Conservation (phyloP, 768 basidiomycete species). For the Pilatotrama ljubarskyi region DNA sequence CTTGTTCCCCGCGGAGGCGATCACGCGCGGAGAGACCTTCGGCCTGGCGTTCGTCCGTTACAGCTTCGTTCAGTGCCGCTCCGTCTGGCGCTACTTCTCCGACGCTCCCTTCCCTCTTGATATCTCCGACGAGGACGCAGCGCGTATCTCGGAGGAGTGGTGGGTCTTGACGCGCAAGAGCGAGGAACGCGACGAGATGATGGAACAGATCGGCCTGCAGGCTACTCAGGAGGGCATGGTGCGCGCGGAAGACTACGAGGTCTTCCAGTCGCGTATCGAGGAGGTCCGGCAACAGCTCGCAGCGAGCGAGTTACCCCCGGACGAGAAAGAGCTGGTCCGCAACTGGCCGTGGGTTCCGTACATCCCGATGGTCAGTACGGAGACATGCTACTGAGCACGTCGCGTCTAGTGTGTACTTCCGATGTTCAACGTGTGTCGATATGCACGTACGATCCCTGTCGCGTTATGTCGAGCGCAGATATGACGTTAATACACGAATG, state of each 20-base stretch:
- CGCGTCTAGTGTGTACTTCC: not conserved
- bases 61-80: constrained; percentile 5
- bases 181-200: not conserved
- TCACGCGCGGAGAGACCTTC: not conserved
- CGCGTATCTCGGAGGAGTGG: constrained; percentile 5
- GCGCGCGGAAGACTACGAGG: no score
- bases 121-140: constrained; percentile 6
- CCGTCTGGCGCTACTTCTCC: constrained; percentile 1
- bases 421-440: not conserved
- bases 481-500: no score
- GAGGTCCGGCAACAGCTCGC: not conserved
- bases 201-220: not conserved
- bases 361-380: not conserved
- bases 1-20: not conserved
- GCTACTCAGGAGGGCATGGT: no score
- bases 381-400: not conserved
- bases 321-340: not conserved
- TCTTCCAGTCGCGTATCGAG: not conserved
- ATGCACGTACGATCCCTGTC: not conserved
- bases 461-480: no score
- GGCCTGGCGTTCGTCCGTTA: constrained; percentile 1
- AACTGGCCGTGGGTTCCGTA: not conserved
- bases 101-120: constrained; percentile 8
- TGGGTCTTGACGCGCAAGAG: no score
- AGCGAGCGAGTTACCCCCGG: not conserved